phyloP scores from a whole-genome alignment of 2,329 filamentous ascomycete genomes.

The Diplodia scrobiculata region DNA sequence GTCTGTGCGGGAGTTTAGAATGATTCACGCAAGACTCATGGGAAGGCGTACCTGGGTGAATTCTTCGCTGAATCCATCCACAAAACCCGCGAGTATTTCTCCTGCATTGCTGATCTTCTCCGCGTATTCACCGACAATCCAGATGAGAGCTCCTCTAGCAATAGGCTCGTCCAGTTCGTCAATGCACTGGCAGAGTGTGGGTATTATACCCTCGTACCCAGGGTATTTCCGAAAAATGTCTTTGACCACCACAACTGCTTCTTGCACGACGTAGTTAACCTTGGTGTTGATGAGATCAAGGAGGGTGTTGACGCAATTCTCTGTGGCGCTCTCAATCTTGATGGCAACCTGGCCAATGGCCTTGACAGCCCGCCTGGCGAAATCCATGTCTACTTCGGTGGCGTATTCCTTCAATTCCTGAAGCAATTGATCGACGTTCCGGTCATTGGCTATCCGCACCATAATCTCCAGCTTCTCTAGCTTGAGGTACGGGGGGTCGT shows the following conservation, averaged over 20 bases:
- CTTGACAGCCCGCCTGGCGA: slow-evolving; percentile 88
- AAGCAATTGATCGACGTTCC: slow-evolving; percentile 91
- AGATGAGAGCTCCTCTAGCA: slow-evolving; percentile 87
- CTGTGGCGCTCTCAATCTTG: slow-evolving; percentile 93
- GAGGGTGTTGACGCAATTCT: slow-evolving; percentile 92
- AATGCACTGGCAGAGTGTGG: slow-evolving; percentile 92
- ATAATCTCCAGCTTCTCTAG: slow-evolving; percentile 98
- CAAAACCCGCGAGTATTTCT: slow-evolving; percentile 86
- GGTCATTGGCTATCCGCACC: slow-evolving; percentile 97
- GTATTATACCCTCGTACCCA: slow-evolving; percentile 96
- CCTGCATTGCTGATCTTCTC: slow-evolving; percentile 99
- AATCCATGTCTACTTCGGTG: slow-evolving; percentile 98
- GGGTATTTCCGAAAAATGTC: slow-evolving; percentile 98
- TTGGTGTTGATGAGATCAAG: slow-evolving; percentile 95
- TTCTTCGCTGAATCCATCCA: slow-evolving; percentile 92
- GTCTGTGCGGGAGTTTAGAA: slow-evolving; percentile 58
- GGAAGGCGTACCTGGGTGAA: slow-evolving; percentile 72
- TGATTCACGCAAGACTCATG: background rate
- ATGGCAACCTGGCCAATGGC: slow-evolving; percentile 98
- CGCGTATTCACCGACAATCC: slow-evolving; percentile 98
- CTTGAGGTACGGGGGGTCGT: slow-evolving; percentile 96
- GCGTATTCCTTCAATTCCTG: slow-evolving; percentile 97
- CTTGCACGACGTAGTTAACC: slow-evolving; percentile 98
- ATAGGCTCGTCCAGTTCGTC: slow-evolving; percentile 95
- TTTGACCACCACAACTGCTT: slow-evolving; percentile 98